A percentile compares a stretch with the other conserved stretches of the same genome.
Conservation (phyloP, 2,329 filamentous ascomycete species). For the Eutypa lata region DNA sequence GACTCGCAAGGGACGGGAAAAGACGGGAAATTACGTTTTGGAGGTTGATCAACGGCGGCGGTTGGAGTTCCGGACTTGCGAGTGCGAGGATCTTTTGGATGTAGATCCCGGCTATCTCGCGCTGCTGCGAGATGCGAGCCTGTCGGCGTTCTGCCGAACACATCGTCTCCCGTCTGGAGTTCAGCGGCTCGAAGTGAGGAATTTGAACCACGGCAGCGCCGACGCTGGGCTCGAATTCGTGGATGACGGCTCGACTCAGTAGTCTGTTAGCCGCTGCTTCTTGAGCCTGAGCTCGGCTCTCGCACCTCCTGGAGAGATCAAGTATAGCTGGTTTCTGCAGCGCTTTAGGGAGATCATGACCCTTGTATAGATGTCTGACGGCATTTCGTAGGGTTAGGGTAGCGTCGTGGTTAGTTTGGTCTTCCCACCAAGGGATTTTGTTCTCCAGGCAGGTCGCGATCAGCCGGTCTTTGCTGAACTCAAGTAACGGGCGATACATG, state of each 20-base stretch:
- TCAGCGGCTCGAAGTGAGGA: conserved; percentile 30
- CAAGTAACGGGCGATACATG: conserved; percentile 67
- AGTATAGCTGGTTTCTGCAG: conserved; percentile 65
- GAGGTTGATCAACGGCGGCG: conserved; percentile 41
- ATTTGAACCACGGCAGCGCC: conserved; percentile 48
- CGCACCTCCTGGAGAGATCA: conserved; percentile 52
- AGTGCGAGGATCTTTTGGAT: conserved; percentile 47
- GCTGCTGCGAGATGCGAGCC: conserved; percentile 33
- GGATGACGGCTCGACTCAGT: conserved; percentile 46
- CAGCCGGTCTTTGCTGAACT: conserved; percentile 70
- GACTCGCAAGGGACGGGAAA: conserved; percentile 41
- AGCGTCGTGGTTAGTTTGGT: conserved; percentile 75
- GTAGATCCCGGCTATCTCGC: conserved; percentile 42
- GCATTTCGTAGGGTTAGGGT: conserved; percentile 80
- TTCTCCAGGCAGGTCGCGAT: conserved; percentile 70
- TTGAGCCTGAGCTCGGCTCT: conserved; percentile 38
- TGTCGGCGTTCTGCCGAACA: conserved; percentile 16
- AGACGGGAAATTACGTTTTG: conserved; percentile 44
- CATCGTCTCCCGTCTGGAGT: conserved; percentile 13
- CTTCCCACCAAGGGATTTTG: conserved; percentile 74
- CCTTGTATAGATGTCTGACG: conserved; percentile 62
- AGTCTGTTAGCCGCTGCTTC: conserved; percentile 53
- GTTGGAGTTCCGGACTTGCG: conserved; percentile 46
- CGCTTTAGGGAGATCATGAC: conserved; percentile 63
- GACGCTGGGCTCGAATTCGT: conserved; percentile 43